phyloP scores from a whole-genome alignment of 768 basidiomycete genomes.

The Austroboletus eburneus region DNA sequence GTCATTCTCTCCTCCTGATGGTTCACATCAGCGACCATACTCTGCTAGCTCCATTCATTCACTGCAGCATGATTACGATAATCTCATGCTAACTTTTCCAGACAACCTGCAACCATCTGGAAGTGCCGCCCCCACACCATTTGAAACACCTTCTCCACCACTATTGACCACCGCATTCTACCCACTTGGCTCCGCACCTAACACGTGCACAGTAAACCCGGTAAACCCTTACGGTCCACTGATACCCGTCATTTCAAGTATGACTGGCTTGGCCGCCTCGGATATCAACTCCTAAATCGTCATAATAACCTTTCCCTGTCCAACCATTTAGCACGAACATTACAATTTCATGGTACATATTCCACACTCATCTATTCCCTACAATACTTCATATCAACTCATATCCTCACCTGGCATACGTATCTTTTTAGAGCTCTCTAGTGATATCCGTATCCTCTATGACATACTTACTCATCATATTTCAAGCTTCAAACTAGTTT shows the following conservation, averaged over 20 bases:
- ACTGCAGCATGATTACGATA: slow-evolving; percentile 10
- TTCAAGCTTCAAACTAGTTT: slow-evolving; percentile 6
- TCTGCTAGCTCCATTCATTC: slow-evolving; percentile 19
- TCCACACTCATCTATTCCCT: slow-evolving; percentile 1
- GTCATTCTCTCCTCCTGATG: slow-evolving; percentile 8
- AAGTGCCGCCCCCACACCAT: slow-evolving; percentile 7
- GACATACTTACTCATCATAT: slow-evolving; percentile 13
- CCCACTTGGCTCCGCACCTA: slow-evolving; percentile 15
- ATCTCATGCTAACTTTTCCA: slow-evolving; percentile 11
- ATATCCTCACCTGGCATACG: slow-evolving; percentile 16
- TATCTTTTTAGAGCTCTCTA: slow-evolving; percentile 17
- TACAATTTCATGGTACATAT: slow-evolving; percentile 21
- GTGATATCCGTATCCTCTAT: slow-evolving; percentile 5
- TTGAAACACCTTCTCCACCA: slow-evolving; percentile 23
- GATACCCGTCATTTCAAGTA: slow-evolving; percentile 10
- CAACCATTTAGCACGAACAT: slow-evolving; percentile 2
- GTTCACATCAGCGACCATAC: slow-evolving; percentile 15
- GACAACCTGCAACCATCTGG: slow-evolving; percentile 5
- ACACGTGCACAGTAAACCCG: neutral
- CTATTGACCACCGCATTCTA: slow-evolving; percentile 30
- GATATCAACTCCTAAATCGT: slow-evolving; percentile 8
- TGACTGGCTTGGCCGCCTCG: slow-evolving; percentile 17
- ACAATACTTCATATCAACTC: slow-evolving; percentile 7
- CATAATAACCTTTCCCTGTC: slow-evolving; percentile 1
- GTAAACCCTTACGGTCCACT: slow-evolving; percentile 6